A percentile compares a stretch with the other conserved stretches of the same genome.
phyloP scores from a whole-genome alignment of 371 early-diverging fungal genomes.

The Mortierella sp. region DNA sequence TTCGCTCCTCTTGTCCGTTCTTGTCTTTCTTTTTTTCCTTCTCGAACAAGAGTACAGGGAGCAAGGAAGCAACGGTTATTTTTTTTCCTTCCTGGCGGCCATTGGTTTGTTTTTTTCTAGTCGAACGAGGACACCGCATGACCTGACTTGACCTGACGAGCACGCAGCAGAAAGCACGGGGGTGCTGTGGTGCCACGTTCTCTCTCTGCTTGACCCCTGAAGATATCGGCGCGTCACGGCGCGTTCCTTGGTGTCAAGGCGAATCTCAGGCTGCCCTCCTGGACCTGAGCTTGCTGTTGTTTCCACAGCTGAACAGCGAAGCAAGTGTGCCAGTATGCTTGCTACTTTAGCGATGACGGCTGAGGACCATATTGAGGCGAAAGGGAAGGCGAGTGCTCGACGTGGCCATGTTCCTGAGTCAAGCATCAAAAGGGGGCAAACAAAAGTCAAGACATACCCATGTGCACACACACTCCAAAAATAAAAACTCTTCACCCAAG shows the following conservation, averaged over 20 bases:
- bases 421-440: background rate
- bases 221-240: background rate
- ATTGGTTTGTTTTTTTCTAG: background rate
- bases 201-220: background rate
- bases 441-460: background rate
- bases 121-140: background rate
- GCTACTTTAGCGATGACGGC: background rate
- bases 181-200: conserved; percentile 2
- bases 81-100: background rate
- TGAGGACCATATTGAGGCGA: too few relatives aligned
- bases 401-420: background rate
- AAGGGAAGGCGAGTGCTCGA: background rate
- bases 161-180: background rate
- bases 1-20: too few relatives aligned
- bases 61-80: background rate
- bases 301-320: background rate
- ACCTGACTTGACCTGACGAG: background rate
- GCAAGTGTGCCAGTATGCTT: too few relatives aligned
- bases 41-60: too few relatives aligned
- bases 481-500: conserved; percentile 11
- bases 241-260: background rate
- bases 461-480: background rate
- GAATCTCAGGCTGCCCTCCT: background rate
- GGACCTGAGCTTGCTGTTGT: too few relatives aligned
- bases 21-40: too few relatives aligned